Evolutionary conservation across 768 basidiomycete genomes (phyloP), one percentile per base, ranked within the genome.

Genomic region (Suillus americanus): DNA sequence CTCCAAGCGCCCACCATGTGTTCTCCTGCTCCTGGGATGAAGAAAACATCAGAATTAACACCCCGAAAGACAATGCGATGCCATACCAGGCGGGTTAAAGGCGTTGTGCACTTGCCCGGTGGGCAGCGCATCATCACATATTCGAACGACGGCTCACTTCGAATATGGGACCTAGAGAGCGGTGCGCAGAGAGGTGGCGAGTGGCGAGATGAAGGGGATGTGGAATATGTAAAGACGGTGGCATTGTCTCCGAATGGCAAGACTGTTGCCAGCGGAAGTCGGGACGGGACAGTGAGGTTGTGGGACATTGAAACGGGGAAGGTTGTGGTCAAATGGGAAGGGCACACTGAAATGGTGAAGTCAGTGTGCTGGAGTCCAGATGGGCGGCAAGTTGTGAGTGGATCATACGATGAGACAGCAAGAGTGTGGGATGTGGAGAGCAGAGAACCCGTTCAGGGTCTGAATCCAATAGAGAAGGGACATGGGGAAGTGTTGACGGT

Each of bases 111-210:
- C 38, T 30, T 56, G 2, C 12, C 37, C 1, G 37, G 23, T 1
- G 62, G 59, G 7, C 20, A 20, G 38, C 4, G 18, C 28, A 50
- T 65, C 5, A 55, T 62, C 20, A 68, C 63, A 30, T 51, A 41
- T 53, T 68, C 68, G 0, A 0, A 0, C 0, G 68, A 68, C 48
- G 3, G 28, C 0, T 57, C 67, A 18, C 43, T 68, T 9, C 64
- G 68, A 35, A 3, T 68, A 33, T 68, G 67, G 67, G 20, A 68
- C 60, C 18, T 46, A 7, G 33, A 60, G 33, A 53, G n/a, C 4
- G 80, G 81, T 65, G 77, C 77, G 28, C 56, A 33, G 14, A n/a
- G 56, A 10, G 65, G 61, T 6, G 5, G 2, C n/a, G 45, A 48
- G 46, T 48, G 46, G 46, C 12, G 23, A 23, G 46, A 48, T 13